phyloP scores from a whole-genome alignment of 2,329 filamentous ascomycete species.

The Thelonectria olida region DNA sequence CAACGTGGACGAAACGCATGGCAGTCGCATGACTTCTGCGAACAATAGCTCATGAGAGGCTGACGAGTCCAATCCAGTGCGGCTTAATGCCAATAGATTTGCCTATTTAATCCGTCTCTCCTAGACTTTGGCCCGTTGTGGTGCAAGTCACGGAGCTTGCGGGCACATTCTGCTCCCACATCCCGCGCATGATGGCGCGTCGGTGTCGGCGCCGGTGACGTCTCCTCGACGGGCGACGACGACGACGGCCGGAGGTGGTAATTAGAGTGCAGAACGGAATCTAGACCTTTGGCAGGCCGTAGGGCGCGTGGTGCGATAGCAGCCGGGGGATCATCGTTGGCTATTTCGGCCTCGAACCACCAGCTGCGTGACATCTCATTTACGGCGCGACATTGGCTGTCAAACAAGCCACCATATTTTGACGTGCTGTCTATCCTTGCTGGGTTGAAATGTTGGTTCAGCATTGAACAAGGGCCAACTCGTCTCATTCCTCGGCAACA shows the following conservation, averaged over 20 bases:
- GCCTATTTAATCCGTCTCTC: not conserved
- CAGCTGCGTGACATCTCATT: conserved; percentile 15
- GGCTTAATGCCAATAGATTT: not conserved
- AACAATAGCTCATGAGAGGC: not conserved
- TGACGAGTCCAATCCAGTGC: not conserved
- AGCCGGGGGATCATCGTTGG: not conserved
- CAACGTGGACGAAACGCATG: not conserved
- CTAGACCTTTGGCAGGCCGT: not conserved
- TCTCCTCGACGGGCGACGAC: conserved; percentile 6
- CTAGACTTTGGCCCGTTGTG: not conserved
- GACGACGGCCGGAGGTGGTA: not conserved
- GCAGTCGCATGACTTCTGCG: conserved; percentile 10
- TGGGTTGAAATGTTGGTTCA: not conserved
- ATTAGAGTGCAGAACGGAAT: not conserved
- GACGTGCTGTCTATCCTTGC: not conserved
- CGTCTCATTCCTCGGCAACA: conserved; percentile 19
- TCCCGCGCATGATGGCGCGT: conserved; percentile 17
- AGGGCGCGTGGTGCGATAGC: conserved; percentile 10
- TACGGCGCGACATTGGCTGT: conserved; percentile 2
- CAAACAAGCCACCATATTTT: conserved; percentile 11
- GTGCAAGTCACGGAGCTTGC: not conserved
- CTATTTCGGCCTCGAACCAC: conserved; percentile 14
- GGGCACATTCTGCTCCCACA: not conserved
- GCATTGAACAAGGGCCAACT: not conserved
- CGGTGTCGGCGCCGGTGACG: conserved; percentile 12